Percentiles rank a stretch among this genome's conserved stretches.
Conservation (phyloP, 805 yeast genomes). For the Candida fluviatilis region DNA sequence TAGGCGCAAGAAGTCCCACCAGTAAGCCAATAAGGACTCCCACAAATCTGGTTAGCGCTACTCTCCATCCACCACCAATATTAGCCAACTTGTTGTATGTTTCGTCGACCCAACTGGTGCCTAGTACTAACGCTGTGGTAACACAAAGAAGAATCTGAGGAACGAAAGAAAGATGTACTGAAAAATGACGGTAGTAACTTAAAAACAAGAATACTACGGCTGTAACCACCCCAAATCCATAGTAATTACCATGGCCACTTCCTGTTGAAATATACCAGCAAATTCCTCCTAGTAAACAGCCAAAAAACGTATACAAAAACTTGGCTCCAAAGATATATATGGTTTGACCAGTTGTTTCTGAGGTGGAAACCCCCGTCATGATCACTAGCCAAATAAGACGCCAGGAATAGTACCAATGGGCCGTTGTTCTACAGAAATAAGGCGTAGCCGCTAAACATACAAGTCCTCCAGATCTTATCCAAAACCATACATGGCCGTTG, state of each 20-base stretch:
- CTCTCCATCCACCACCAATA: slow-evolving; percentile 25
- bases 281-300: slow-evolving; percentile 25
- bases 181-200: slow-evolving; percentile 26
- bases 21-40: slow-evolving; percentile 24
- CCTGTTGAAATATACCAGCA: slow-evolving; percentile 35
- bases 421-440: slow-evolving; percentile 22
- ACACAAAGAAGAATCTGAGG: slow-evolving; percentile 25
- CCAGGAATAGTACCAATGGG: slow-evolving; percentile 22
- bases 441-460: slow-evolving; percentile 22
- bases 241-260: slow-evolving; percentile 26
- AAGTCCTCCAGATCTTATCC: slow-evolving; percentile 22
- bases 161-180: slow-evolving; percentile 21
- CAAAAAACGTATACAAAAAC: slow-evolving; percentile 23
- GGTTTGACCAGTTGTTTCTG: slow-evolving; percentile 28
- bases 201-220: slow-evolving; percentile 20
- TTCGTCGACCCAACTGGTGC: slow-evolving; percentile 30
- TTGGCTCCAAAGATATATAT: slow-evolving; percentile 21
- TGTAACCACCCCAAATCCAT: slow-evolving; percentile 27
- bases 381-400: slow-evolving; percentile 29
- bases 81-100: slow-evolving; percentile 12
- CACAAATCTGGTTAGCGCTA: slow-evolving; percentile 24
- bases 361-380: slow-evolving; percentile 26
- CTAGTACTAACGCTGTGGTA: slow-evolving; percentile 25
- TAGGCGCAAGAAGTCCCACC: slow-evolving; percentile 26
- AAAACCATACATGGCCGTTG: slow-evolving; percentile 24